phyloP scores from a whole-genome alignment of 805 yeast genomes.

The Osmozyma mogii region DNA sequence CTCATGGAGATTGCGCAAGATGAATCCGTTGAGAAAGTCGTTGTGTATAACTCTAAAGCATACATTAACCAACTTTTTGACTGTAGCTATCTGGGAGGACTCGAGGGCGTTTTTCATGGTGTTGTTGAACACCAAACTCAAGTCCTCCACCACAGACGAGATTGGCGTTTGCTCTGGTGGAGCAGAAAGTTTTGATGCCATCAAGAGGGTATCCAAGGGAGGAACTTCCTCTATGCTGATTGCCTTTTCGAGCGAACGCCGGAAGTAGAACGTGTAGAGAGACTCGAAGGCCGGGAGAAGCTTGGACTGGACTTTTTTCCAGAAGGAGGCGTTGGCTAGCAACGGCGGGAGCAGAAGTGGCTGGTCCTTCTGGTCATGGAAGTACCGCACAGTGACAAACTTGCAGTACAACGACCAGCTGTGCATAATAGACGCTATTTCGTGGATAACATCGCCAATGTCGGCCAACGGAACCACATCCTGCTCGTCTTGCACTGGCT shows the following conservation, averaged over 20 bases:
- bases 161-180: constrained; percentile 57
- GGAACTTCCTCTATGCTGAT: constrained; percentile 75
- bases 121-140: constrained; percentile 63
- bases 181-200: constrained; percentile 12
- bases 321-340: constrained; percentile 45
- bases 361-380: constrained; percentile 22
- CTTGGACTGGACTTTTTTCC: constrained; percentile 44
- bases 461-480: constrained; percentile 47
- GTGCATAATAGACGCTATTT: constrained; percentile 68
- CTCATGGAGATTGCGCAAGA: constrained; percentile 26
- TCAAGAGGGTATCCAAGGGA: constrained; percentile 29
- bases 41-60: constrained; percentile 53
- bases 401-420: constrained; percentile 79
- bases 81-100: constrained; percentile 57
- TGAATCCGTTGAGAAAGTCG: constrained; percentile 52
- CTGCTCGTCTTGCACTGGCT: constrained; percentile 21
- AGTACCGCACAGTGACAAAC: constrained; percentile 66
- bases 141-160: constrained; percentile 82
- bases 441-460: constrained; percentile 60
- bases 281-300: constrained; percentile 57
- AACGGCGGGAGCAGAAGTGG: constrained; percentile 38
- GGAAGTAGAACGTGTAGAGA: constrained; percentile 57
- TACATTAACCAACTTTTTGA: constrained; percentile 47
- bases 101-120: constrained; percentile 59
- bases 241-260: constrained; percentile 77